phyloP scores from a whole-genome alignment of 2,329 filamentous ascomycete genomes.

The Aureobasidium sp. region DNA sequence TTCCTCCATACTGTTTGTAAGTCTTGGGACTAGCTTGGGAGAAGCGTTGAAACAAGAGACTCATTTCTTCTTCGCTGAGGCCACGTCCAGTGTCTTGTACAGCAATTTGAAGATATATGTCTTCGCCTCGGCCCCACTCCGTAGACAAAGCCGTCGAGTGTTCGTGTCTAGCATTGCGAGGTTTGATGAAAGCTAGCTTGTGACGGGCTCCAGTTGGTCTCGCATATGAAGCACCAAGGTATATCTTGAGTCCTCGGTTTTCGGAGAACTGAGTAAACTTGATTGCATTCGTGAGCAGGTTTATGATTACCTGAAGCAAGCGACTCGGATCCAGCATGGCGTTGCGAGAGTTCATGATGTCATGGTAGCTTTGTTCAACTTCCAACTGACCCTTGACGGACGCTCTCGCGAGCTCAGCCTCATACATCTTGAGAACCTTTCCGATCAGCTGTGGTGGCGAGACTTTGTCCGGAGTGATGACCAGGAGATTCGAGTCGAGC shows the following conservation, averaged over 20 bases:
- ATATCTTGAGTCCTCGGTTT: conserved; percentile 32
- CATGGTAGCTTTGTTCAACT: conserved; percentile 32
- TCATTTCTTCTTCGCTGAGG: conserved; percentile 29
- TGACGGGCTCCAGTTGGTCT: conserved; percentile 28
- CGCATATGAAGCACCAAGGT: conserved; percentile 30
- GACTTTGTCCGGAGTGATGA: conserved; percentile 36
- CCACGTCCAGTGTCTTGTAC: conserved; percentile 33
- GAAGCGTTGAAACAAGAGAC: conserved; percentile 58
- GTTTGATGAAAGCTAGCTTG: conserved; percentile 29
- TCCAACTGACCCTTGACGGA: conserved; percentile 27
- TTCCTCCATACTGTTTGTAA: conserved; percentile 62
- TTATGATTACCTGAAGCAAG: conserved; percentile 38
- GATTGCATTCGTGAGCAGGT: conserved; percentile 41
- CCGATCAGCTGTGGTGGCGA: conserved; percentile 31
- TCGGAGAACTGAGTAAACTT: conserved; percentile 38
- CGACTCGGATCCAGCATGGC: conserved; percentile 38
- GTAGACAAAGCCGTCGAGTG: conserved; percentile 19
- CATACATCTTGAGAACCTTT: conserved; percentile 33
- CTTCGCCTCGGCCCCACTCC: conserved; percentile 33
- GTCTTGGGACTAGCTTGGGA: conserved; percentile 60
- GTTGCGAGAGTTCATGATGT: conserved; percentile 28
- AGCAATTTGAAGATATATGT: conserved; percentile 31
- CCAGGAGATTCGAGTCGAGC: conserved; percentile 28
- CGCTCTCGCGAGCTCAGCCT: conserved; percentile 32
- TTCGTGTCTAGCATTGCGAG: conserved; percentile 17